These are phyloP conservation scores for Pichia pseudocactophila DNA, from an alignment of 805 yeast genomes.

Conservation along the genomic window DNA sequence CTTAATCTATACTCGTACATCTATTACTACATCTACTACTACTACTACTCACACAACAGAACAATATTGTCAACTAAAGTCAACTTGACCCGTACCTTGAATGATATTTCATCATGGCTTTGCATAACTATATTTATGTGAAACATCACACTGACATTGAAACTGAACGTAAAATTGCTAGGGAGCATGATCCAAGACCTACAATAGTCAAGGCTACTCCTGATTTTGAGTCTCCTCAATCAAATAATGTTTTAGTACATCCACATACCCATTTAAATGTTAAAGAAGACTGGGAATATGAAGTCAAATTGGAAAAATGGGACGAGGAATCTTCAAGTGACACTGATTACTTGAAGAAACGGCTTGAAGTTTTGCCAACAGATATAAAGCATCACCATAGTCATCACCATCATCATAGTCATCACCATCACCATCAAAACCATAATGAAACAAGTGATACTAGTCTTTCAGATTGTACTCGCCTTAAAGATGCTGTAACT, in stretches of 20 bases:
- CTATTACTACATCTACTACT: too few species aligned
- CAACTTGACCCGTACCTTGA: too few species aligned
- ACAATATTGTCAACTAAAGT: too few species aligned
- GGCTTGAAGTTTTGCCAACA: not conserved
- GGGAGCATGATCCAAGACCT: slow-evolving; percentile 27
- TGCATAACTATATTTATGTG: slow-evolving; percentile 36
- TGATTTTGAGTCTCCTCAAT: not conserved
- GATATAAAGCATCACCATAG: not conserved
- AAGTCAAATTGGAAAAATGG: not conserved
- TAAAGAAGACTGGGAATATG: not conserved
- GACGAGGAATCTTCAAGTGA: not conserved
- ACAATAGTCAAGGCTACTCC: not conserved
- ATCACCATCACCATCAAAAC: not conserved
- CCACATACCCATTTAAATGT: not conserved
- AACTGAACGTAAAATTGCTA: slow-evolving; percentile 29
- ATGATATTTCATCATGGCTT: slow-evolving; percentile 28
- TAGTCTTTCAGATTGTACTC: too few species aligned
- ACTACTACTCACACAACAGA: too few species aligned
- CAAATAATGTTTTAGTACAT: not conserved
- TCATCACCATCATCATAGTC: not conserved
- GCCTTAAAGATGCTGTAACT: not conserved
- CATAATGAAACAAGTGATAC: too few species aligned
- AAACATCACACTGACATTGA: slow-evolving; percentile 29
- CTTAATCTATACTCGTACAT: too few species aligned
- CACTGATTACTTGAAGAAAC: not conserved